Evolutionary conservation across 257 asterid genomes (phyloP).

Genomic region (Fraxinus americana): DNA sequence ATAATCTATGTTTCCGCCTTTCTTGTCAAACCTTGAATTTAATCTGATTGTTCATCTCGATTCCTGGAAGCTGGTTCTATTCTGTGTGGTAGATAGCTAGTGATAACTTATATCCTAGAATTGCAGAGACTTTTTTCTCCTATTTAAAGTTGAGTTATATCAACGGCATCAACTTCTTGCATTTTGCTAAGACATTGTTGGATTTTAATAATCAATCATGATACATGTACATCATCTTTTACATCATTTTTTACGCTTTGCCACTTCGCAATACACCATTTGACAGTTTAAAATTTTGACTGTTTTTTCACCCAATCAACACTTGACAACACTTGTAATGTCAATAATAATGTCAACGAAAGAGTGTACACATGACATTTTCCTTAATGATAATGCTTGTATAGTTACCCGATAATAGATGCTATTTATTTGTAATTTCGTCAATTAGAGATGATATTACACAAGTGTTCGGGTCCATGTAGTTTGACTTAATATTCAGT

Average conservation of each 20-base stretch:
- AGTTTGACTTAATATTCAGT: background rate
- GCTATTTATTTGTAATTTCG: conserved; percentile 2
- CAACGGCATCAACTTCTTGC: background rate
- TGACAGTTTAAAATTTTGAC: no score
- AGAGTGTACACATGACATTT: no score
- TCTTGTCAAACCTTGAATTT: background rate
- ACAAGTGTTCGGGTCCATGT: background rate
- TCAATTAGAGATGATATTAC: conserved; percentile 9
- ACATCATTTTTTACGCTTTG: no score
- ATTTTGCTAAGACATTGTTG: background rate
- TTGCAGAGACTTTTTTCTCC: background rate
- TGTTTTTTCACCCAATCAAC: no score
- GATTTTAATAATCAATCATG: background rate
- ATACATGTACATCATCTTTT: no score
- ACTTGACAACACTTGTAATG: no score
- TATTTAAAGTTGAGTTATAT: background rate
- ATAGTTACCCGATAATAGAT: background rate
- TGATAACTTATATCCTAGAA: background rate
- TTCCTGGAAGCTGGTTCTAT: background rate
- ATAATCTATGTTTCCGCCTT: background rate
- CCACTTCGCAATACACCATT: no score
- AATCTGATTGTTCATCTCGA: background rate
- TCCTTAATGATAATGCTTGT: no score
- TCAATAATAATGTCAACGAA: no score
- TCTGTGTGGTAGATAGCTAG: background rate